phyloP scores from a whole-genome alignment of 169 alveolate species.

The Plasmodium vinckei region DNA sequence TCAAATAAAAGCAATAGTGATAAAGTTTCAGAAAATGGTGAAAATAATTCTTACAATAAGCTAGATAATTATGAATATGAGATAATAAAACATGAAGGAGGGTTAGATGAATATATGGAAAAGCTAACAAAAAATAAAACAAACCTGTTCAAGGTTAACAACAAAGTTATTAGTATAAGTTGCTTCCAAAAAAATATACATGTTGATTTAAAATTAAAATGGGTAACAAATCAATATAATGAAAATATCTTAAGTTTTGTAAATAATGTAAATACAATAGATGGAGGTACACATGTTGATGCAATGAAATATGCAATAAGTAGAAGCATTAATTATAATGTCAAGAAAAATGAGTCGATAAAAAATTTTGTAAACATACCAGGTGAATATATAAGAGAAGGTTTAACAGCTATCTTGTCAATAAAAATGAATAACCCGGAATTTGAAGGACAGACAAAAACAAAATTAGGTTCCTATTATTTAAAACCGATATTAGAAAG shows the following conservation, averaged over 20 bases:
- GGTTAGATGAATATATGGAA: conserved; percentile 60
- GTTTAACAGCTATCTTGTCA: conserved; percentile 87
- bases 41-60: conserved; percentile 11
- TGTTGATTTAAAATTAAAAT: conserved; percentile 73
- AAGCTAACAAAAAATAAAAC: conserved; percentile 47
- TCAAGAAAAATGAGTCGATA: conserved; percentile 19
- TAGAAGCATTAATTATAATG: conserved; percentile 58
- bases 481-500: conserved; percentile 83
- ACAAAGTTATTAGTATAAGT: conserved; percentile 54
- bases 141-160: conserved; percentile 50
- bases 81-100: conserved; percentile 72
- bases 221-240: conserved; percentile 79
- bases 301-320: conserved; percentile 87
- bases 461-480: conserved; percentile 84
- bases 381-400: conserved; percentile 87
- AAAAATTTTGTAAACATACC: conserved; percentile 80
- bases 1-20: conserved; percentile 12
- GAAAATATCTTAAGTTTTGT: conserved; percentile 84
- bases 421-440: conserved; percentile 86
- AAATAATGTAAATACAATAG: conserved; percentile 85
- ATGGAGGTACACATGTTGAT: conserved; percentile 89
- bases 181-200: conserved; percentile 61
- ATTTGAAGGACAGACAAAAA: conserved; percentile 91
- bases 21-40: neutral
- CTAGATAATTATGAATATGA: conserved; percentile 37